These are phyloP conservation scores for Achaetomiella virescens DNA, from an alignment of 495 filamentous ascomycete genomes.

Conservation along the genomic window DNA sequence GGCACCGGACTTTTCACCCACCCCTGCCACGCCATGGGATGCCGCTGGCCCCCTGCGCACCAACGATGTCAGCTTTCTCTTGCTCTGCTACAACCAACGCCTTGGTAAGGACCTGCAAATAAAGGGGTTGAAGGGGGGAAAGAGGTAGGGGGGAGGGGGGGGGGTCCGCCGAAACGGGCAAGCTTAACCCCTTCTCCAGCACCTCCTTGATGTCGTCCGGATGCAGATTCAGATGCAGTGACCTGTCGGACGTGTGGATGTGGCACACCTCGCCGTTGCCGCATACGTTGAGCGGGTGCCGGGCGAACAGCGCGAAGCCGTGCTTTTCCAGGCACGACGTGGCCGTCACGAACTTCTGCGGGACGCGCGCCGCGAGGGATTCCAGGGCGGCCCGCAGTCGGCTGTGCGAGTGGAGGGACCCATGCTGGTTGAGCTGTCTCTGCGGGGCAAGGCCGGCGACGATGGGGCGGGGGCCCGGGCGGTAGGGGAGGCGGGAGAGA, in stretches of 20 bases:
- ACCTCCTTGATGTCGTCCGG: conserved; percentile 72
- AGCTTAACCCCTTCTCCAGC: conserved; percentile 70
- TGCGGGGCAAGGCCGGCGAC: conserved; percentile 75
- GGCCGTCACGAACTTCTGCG: conserved; percentile 50
- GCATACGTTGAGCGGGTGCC: conserved; percentile 53
- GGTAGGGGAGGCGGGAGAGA: conserved; percentile 46
- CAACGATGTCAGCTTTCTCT: too few relatives aligned
- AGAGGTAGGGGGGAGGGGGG: too few relatives aligned
- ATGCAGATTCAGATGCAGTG: conserved; percentile 69
- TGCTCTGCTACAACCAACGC: too few relatives aligned
- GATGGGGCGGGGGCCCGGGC: conserved; percentile 55
- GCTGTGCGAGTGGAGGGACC: conserved; percentile 45
- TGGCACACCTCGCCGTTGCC: conserved; percentile 76
- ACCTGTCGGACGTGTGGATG: conserved; percentile 67
- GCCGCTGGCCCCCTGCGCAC: conserved; percentile 93
- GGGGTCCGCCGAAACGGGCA: too few relatives aligned
- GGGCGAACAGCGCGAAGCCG: conserved; percentile 64
- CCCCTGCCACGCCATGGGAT: conserved; percentile 62
- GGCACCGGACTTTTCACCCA: conserved; percentile 53
- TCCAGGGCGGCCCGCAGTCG: conserved; percentile 46
- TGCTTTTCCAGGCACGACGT: conserved; percentile 77
- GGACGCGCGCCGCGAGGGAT: conserved; percentile 40
- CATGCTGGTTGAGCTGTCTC: conserved; percentile 63
- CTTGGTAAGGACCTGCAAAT: too few relatives aligned
- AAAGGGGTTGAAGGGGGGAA: too few relatives aligned